phyloP scores from a whole-genome alignment of 345 rosid species.

The Arabidopsis suecica region DNA sequence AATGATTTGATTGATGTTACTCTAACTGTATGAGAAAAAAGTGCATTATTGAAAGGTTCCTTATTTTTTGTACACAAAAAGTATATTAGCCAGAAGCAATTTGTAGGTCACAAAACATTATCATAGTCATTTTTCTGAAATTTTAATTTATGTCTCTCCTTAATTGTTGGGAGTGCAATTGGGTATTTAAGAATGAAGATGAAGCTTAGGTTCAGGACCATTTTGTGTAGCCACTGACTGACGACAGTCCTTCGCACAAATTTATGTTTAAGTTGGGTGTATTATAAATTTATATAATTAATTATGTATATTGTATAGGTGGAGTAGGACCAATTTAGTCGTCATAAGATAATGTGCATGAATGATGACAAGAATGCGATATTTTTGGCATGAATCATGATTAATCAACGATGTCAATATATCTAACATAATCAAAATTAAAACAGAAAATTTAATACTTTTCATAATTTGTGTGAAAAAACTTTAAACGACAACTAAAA shows the following conservation, averaged over 20 bases:
- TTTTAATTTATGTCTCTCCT: neutral
- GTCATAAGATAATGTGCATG: constrained; percentile 20
- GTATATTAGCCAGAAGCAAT: constrained; percentile 21
- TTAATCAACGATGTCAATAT: constrained; percentile 6
- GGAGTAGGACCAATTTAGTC: constrained; percentile 30
- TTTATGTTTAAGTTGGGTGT: constrained; percentile 16
- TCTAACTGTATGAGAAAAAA: too few relatives aligned
- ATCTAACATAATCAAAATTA: neutral
- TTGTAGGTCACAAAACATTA: constrained; percentile 23
- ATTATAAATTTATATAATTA: constrained; percentile 6
- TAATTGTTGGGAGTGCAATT: constrained; percentile 11
- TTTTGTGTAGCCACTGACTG: constrained; percentile 25
- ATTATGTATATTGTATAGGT: constrained; percentile 27
- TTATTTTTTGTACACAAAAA: neutral
- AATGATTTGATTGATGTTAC: too few relatives aligned
- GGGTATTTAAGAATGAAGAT: constrained; percentile 28
- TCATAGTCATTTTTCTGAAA: neutral
- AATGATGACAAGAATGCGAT: constrained; percentile 31
- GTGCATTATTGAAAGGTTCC: too few relatives aligned
- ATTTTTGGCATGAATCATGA: constrained; percentile 44
- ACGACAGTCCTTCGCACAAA: neutral
- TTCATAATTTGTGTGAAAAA: too few relatives aligned
- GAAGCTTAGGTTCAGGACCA: constrained; percentile 31
- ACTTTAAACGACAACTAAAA: too few relatives aligned
- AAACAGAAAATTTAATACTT: too few relatives aligned